Base-by-base conservation (phyloP, 176 grass and related monocot genomes). In the Paspalum notatum region DNA sequence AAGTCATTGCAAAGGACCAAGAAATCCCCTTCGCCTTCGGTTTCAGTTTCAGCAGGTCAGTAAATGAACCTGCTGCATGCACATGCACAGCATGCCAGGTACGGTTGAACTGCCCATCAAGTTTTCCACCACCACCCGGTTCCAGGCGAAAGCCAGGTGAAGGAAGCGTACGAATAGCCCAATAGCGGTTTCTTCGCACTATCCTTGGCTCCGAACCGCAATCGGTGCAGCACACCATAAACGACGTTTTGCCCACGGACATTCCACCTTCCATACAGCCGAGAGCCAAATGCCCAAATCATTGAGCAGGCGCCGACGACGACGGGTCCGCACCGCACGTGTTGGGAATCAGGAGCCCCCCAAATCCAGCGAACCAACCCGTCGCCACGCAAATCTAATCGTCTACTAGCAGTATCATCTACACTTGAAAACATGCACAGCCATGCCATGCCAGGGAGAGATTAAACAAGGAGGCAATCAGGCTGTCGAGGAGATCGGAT, bases 211-310 rank as follows among this genome's bases (percentile, higher is more conserved):
- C 38, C 25, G 14, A 62, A 53, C 37, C 12, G 71, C 53, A 80
- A 17, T 41, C 47, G 51, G 20, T 62, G 57, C 58, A 27, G 58
- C 46, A 55, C 56, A 12, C 54, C 70, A 78, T 57, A 64, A 78
- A 78, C 82, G 40, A 58, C 68, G 45, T 26, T 15, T 56, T 8
- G 8, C 41, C 14, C 64, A 77, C 55, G 54, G 87, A 45, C 70
- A 41, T 85, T 75, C 71, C 70, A 62, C 70, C 82, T 63, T 62
- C 69, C 76, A 53, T 62, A 46, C 45, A 54, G 80, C 67, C 77
- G n/a, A n/a, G n/a, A 1, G 42, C 62, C 62, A 55, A 77, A 63
- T 56, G 18, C 81, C 37, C 63, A 76, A 63, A 85, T 71, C 6
- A 64, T 68, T 55, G 69, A 40, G 9, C 5, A 0, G 5, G 50